These are phyloP conservation scores for Pleurozium schreberi DNA, from an alignment of 225 moss, liverwort and hornwort genomes.

Conservation along the genomic window DNA sequence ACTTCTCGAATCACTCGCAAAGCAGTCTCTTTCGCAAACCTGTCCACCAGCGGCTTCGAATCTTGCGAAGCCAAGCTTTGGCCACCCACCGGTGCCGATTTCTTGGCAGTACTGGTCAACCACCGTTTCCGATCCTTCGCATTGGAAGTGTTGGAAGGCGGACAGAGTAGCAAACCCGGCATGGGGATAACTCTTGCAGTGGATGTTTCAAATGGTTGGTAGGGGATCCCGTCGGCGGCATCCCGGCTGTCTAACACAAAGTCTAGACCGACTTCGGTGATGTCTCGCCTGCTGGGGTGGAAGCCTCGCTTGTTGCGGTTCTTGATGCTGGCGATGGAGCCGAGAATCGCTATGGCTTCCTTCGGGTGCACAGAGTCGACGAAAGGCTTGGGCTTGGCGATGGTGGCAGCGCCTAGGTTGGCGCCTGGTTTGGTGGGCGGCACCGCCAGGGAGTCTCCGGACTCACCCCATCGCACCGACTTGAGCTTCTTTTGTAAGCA, in stretches of 20 bases:
- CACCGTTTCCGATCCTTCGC: constrained; percentile 9
- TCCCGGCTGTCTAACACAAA: constrained; percentile 4
- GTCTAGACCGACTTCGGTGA: background rate
- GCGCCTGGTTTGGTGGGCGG: background rate
- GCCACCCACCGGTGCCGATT: background rate
- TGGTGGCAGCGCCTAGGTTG: background rate
- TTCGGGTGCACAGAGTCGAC: background rate
- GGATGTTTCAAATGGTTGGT: background rate
- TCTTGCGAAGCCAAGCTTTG: background rate
- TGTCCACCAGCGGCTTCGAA: constrained; percentile 22
- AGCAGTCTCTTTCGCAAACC: constrained; percentile 15
- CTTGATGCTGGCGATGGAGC: constrained; percentile 31
- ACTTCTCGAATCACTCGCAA: constrained; percentile 28
- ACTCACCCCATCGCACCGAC: constrained; percentile 6
- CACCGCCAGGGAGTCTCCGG: background rate
- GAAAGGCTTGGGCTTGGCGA: background rate
- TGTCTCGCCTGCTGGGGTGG: background rate
- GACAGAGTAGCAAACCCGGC: too few species aligned
- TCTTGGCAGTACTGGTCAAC: background rate
- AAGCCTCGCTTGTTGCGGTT: background rate
- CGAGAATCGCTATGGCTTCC: constrained; percentile 20
- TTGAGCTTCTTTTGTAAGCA: constrained; percentile 34
- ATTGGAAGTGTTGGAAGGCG: background rate
- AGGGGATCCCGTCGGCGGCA: background rate
- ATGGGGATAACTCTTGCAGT: background rate